Percentiles rank a stretch among this genome's conserved stretches.
Conservation (phyloP, 2,329 filamentous ascomycete genomes). For the Pseudofabraea citricarpa region DNA sequence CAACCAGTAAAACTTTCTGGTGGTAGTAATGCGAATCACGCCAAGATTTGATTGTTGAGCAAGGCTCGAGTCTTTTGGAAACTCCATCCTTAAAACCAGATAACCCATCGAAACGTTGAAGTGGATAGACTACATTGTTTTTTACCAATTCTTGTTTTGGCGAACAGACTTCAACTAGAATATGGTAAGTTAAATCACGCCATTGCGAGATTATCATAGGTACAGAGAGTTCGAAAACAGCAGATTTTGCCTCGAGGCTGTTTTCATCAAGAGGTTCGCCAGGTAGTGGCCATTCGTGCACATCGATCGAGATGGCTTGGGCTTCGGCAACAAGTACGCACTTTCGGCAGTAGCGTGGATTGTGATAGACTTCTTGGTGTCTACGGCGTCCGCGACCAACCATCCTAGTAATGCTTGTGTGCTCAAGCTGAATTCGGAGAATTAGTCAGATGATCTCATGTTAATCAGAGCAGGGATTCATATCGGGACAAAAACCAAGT, state of each 20-base stretch:
- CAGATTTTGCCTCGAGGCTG: conserved; percentile 31
- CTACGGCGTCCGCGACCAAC: conserved; percentile 7
- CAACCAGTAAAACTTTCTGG: conserved; percentile 20
- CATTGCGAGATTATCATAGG: conserved; percentile 39
- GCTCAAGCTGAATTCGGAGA: no score
- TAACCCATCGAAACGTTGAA: conserved; percentile 8
- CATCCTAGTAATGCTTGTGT: no score
- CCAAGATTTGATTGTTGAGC: conserved; percentile 11
- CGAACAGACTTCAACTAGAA: conserved; percentile 36
- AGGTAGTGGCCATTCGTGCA: conserved; percentile 55
- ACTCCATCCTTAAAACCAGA: neutral
- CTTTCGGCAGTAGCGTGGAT: conserved; percentile 27
- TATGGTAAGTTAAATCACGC: conserved; percentile 41
- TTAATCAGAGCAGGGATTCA: neutral
- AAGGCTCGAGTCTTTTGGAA: conserved; percentile 10
- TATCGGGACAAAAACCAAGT: neutral
- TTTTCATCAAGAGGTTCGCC: conserved; percentile 2
- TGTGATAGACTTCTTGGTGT: neutral
- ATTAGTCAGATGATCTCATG: neutral
- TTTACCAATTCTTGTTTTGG: neutral
- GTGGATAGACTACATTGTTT: conserved; percentile 1
- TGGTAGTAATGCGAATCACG: conserved; percentile 28
- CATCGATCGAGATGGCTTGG: conserved; percentile 33
- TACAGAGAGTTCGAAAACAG: conserved; percentile 46
- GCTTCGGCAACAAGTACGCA: conserved; percentile 33